Percentiles rank a stretch among this genome's conserved stretches.
These are phyloP conservation scores for Gnomoniopsis smithogilvyi DNA, from an alignment of 2,329 filamentous ascomycete genomes.

Conservation along the genomic window DNA sequence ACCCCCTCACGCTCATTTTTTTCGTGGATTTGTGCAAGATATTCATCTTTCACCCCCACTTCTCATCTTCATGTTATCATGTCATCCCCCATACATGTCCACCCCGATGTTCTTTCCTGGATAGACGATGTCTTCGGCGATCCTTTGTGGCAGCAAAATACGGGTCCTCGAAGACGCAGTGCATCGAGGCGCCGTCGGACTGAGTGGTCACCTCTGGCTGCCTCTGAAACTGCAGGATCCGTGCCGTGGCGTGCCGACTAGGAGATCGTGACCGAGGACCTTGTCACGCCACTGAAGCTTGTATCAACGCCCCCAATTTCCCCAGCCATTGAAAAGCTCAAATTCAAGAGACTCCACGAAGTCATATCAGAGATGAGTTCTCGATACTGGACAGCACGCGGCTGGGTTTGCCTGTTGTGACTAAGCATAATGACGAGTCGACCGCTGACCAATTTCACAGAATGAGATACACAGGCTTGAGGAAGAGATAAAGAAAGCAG, in stretches of 20 bases:
- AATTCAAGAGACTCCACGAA: neutral
- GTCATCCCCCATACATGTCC: neutral
- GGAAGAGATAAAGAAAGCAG: constrained; percentile 54
- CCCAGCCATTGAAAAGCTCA: neutral
- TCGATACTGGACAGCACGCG: constrained; percentile 3
- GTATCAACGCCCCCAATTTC: neutral
- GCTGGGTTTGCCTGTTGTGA: constrained; percentile 21
- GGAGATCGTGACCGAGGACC: neutral
- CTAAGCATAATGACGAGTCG: neutral
- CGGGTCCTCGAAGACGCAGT: constrained; percentile 1
- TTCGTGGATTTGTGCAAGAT: neutral
- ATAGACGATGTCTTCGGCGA: constrained; percentile 4
- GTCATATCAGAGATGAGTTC: constrained; percentile 7
- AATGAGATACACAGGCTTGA: constrained; percentile 58
- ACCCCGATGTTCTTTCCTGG: neutral
- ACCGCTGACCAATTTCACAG: constrained; percentile 33
- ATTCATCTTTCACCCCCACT: neutral
- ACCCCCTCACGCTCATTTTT: constrained; percentile 5
- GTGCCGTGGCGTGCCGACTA: neutral
- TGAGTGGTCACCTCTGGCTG: neutral
- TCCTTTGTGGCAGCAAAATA: constrained; percentile 7
- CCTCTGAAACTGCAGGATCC: too few relatives aligned
- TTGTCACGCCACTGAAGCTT: neutral
- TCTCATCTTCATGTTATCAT: neutral
- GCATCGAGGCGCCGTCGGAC: neutral